Percentiles rank a stretch among this genome's conserved stretches.
These are phyloP conservation scores for Didymellaceae sp. DNA, from an alignment of 2,329 filamentous ascomycete species.

Conservation along the genomic window DNA sequence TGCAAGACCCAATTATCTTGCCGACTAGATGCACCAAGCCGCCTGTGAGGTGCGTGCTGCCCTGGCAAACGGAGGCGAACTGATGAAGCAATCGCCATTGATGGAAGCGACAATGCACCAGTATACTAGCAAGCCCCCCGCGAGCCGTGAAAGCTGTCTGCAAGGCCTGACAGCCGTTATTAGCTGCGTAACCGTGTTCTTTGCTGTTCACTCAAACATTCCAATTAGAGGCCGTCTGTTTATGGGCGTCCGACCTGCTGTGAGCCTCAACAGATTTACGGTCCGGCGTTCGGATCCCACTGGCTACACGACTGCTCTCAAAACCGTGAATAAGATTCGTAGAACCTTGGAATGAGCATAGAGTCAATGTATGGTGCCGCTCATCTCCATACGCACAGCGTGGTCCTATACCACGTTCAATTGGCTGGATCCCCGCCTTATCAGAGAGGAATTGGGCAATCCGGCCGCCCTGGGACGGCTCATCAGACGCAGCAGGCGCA, in stretches of 20 bases:
- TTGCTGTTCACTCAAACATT: conserved; percentile 4
- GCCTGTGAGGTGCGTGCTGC: conserved; percentile 3
- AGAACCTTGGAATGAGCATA: conserved; percentile 1
- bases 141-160: not conserved
- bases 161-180: not conserved
- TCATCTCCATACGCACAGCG: conserved; percentile 11
- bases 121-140: not conserved
- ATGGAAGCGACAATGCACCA: not conserved
- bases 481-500: conserved; percentile 4
- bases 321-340: not conserved
- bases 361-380: conserved; percentile 6
- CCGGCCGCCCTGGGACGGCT: conserved; percentile 3
- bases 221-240: not conserved
- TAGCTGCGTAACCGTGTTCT: not conserved
- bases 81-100: conserved; percentile 2
- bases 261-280: conserved; percentile 1
- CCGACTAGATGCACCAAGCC: not conserved
- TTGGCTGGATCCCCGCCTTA: conserved; percentile 10
- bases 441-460: conserved; percentile 11
- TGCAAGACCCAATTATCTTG: conserved; percentile 8
- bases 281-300: not conserved
- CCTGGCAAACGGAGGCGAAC: not conserved
- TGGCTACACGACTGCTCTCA: not conserved
- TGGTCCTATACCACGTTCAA: not conserved
- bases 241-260: conserved; percentile 2